A percentile compares a stretch with the other conserved stretches of the same genome.
Conservation (phyloP, 1,284 basidiomycete genomes). For the Rhizopogon parksii region DNA sequence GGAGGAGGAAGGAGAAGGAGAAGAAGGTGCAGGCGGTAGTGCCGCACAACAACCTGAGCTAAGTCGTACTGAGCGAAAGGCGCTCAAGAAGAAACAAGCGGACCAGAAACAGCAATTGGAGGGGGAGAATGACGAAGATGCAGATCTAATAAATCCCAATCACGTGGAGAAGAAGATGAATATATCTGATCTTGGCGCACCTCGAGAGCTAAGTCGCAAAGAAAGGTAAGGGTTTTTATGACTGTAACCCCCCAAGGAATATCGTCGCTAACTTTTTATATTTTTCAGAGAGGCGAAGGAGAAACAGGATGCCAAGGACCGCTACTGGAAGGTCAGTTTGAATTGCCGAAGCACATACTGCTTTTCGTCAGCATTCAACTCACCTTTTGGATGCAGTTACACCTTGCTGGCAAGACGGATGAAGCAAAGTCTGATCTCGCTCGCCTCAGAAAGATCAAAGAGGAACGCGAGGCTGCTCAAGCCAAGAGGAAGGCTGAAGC, state of each 20-base stretch:
- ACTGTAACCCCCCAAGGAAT: neutral
- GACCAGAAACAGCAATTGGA: conserved; percentile 34
- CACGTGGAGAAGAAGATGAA: conserved; percentile 60
- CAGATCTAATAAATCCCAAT: conserved; percentile 65
- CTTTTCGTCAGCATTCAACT: neutral
- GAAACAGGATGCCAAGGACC: conserved; percentile 80
- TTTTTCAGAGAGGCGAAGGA: conserved; percentile 74
- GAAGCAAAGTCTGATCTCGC: conserved; percentile 84
- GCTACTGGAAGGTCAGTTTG: conserved; percentile 69
- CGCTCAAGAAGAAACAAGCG: conserved; percentile 67
- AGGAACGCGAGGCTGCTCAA: conserved; percentile 78
- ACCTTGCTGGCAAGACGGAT: conserved; percentile 76
- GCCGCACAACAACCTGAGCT: conserved; percentile 38
- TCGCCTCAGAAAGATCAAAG: conserved; percentile 79
- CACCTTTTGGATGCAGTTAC: conserved; percentile 40
- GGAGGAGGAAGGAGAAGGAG: conserved; percentile 34
- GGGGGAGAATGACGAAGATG: conserved; percentile 47
- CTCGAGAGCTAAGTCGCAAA: conserved; percentile 53
- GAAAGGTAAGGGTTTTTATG: conserved; percentile 50
- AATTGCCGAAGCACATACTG: neutral
- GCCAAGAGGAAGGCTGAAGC: conserved; percentile 81
- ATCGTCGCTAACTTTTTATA: conserved; percentile 4
- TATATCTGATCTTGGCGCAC: conserved; percentile 52
- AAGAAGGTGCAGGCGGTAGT: conserved; percentile 30
- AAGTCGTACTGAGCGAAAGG: conserved; percentile 58